Evolutionary conservation across 495 filamentous ascomycete species (phyloP), one percentile per base, ranked within the genome.

Genomic region (Apodospora peruviana): DNA sequence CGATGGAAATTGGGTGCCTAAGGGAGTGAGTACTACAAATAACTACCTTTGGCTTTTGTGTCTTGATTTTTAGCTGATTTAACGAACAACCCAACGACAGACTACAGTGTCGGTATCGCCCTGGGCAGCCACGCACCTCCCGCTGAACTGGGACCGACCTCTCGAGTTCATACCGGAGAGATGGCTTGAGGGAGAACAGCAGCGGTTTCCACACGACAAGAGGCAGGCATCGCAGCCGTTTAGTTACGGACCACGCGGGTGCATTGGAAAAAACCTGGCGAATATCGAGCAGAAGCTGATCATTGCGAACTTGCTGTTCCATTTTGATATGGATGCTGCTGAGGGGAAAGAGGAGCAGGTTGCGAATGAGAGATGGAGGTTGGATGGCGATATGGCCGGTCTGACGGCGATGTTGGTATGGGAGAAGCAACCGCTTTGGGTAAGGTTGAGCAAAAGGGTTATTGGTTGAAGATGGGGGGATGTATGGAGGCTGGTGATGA

Each of bases 181-280:
- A 22, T 79, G 74, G 75, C 54, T 67, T 0, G 63, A 67, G 14
- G 32, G 65, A 11, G 72, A 70, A 9, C 18, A 24, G 9, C 19
- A 20, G 18, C 20, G 25, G 1, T 58, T 53, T 17, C 9, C 45
- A 4, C 5, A 37, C 1, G 47, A 60, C 40, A 41, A 47, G 10
- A 40, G 20, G 21, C 20, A 43, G 12, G 49, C 51, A 12, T 51
- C 45, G 5, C 58, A 60, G 32, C 70, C 78, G 1, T 80, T 79
- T 57, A 60, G 52, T 8, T 20, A 66, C 21, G 76, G 77, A 0
- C 64, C 67, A 0, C 42, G 74, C 20, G 57, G 52, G 2, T 80
- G 77, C 53, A 63, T 78, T 35, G 77, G 75, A n/a, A 72, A 71
- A 45, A 60, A 60, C 10, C 44, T 78, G 38, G 65, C 68, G 0